Evolutionary conservation across 495 filamentous ascomycete species (phyloP), one percentile per base, ranked within the genome.

Genomic region (Aspergillus biplanus): DNA sequence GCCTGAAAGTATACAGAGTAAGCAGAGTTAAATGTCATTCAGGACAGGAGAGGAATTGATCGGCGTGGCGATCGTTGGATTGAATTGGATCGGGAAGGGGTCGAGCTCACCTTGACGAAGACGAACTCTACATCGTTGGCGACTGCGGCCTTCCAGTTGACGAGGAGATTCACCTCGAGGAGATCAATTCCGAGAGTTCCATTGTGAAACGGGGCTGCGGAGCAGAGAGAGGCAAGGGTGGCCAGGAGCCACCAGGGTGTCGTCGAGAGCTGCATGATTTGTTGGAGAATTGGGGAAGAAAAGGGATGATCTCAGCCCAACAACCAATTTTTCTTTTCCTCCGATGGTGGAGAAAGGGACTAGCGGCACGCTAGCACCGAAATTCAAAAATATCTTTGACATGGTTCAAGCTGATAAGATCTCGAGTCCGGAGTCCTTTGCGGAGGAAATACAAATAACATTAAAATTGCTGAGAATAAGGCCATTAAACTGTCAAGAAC

Each of bases 31-130:
- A 39, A 39, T 39, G 39, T 7, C 8, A 44, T 50, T 18, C 27
- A 27, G n/a, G 6, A 4, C n/a, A 0, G 16, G n/a, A 18, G 16
- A 18, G n/a, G 6, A 9, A 6, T 5, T 58, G 39, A 4, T 56
- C 52, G 47, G n/a, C 37, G 13, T 12, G 39, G 27, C 50, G 50
- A 53, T 33, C 50, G 50, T 7, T 31, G 21, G 21, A 13, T 27
- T 27, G 21, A 2, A 27, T 27, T 27, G 21, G 21, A 27, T 27
- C 2, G 21, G 21, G 21, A 1, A 1, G 21, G 21, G 33, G 33
- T 53, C 50, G 12, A 31, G 21, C 49, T 52, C 16, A 80, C 85
- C 76, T 87, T 87, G 73, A 87, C 84, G 33, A 85, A 84, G 59
- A 85, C 84, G 58, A 87, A 87, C 44, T 57, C 33, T 15, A 57